phyloP scores from a whole-genome alignment of 2,329 filamentous ascomycete genomes.

The Podosphaera fusca region DNA sequence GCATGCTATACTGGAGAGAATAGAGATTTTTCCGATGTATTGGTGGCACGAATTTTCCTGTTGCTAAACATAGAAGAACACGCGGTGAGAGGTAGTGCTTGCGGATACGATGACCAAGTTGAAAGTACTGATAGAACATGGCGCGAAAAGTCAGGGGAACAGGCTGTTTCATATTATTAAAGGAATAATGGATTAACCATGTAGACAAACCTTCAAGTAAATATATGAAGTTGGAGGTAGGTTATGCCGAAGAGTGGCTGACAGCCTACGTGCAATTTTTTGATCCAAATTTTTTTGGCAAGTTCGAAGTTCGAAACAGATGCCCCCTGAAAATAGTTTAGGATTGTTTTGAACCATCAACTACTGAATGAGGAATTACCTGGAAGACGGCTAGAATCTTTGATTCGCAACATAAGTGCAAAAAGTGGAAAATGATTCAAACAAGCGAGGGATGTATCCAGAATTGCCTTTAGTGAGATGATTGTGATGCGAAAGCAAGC shows the following conservation, averaged over 20 bases:
- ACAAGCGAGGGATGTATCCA: conserved; percentile 82
- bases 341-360: not conserved
- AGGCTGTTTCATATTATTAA: conserved; percentile 29
- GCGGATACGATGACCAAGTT: conserved; percentile 72
- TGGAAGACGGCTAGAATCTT: conserved; percentile 74
- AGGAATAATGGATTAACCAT: not conserved
- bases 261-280: not conserved
- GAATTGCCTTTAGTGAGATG: conserved; percentile 70
- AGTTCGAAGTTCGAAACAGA: conserved; percentile 75
- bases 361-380: conserved; percentile 24
- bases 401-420: conserved; percentile 83
- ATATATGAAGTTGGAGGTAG: conserved; percentile 52
- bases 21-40: conserved; percentile 90
- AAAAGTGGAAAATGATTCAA: conserved; percentile 96
- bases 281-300: conserved; percentile 21
- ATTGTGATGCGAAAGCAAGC: conserved; percentile 86
- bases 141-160: conserved; percentile 74
- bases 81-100: conserved; percentile 85
- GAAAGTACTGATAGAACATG: conserved; percentile 95
- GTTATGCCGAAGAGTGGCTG: conserved; percentile 1
- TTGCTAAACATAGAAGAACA: conserved; percentile 70
- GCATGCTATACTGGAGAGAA: conserved; percentile 92
- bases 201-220: conserved; percentile 44
- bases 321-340: conserved; percentile 33
- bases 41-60: conserved; percentile 79